Evolutionary conservation across 1,284 basidiomycete genomes (phyloP), one percentile per base, ranked within the genome.

Genomic region (Pyrrhoderma noxium): DNA sequence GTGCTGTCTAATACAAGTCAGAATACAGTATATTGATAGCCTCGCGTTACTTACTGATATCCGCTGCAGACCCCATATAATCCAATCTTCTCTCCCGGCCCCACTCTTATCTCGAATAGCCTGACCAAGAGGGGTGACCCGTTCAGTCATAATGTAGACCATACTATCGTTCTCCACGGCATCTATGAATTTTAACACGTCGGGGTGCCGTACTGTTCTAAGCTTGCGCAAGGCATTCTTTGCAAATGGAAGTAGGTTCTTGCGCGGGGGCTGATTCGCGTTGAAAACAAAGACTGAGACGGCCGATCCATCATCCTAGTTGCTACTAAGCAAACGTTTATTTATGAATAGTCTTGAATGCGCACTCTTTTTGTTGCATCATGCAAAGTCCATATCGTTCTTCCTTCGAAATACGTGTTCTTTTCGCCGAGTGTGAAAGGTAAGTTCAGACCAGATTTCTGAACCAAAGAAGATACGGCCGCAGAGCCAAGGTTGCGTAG

Each of bases 101-200:
- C 69, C 72, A 60, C 69, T 74, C 60, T 83, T 87, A 39, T 72
- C 71, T 34, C 77, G 70, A 41, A 94, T 65, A 1, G 80, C 78
- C n/a, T 71, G 68, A 31, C 78, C 73, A 5, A 99, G 70, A 2
- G 93, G 91, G 18, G 80, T 75, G 5, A 98, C 87, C 2, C 89
- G 85, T 68, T 99, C 96, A 0, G 95, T 97, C 71, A 96, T 89
- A 60, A 99, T 91, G 67, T 93, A 89, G 38, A 99, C 80, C 1
- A 80, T 79, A 0, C 80, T 80, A 44, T 95, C 92, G 1, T 91
- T 89, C 64, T 97, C 94, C 4, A 91, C 83, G 1, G 80, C 90
- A 59, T 96, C 94, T 70, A 99, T 82, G 67, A 96, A 95, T 64
- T 90, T 94, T 60, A 99, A 80, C 2, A 99, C 82, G 66, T 98